Base-by-base conservation (phyloP, 352 stramenopile genomes). In the Pythium guiyangense region DNA sequence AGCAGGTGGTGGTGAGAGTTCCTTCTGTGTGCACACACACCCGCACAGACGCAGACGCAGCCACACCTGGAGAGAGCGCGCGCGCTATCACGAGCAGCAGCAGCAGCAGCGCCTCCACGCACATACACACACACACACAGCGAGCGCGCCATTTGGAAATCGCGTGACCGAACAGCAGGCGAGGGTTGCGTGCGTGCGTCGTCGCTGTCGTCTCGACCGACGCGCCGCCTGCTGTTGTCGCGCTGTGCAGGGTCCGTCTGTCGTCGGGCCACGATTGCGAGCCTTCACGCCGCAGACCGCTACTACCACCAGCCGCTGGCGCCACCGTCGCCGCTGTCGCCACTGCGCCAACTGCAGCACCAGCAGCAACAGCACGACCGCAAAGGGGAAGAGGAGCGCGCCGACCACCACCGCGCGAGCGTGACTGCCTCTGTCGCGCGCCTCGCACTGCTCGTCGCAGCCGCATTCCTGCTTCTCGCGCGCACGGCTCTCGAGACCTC, bases 401-500 rank as follows among this genome's bases (percentile, higher is more conserved):
- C 10, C 31, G 31, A 37, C 31, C 2, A 2, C 8, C 10, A n/a
- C n/a, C n/a, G n/a, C n/a, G n/a, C n/a, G n/a, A n/a, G 31, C 18
- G 39, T 14, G 39, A 20, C 18, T 6, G 39, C 39, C 39, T 44
- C 15, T 14, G 4, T 44, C 39, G 5, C 46, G 66, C 52, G 53
- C 48, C 44, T 60, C 56, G 52, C 55, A 44, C 54, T 61, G 35
- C 29, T 57, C 26, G 39, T 57, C 5, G 52, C 54, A 4, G 50
- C 57, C 40, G 42, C 39, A 56, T 52, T 59, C 67, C 66, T 57
- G 50, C 60, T 70, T 60, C 55, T 58, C 54, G 59, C 60, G 53
- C 67, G 69, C 64, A 61, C 54, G 53, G 54, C 57, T 9, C 39
- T 63, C 57, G 29, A 34, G 31, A 31, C 22, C 17, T 27, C 15